These are phyloP conservation scores for Salix purpurea DNA, from an alignment of 345 rosid genomes.

Conservation along the genomic window DNA sequence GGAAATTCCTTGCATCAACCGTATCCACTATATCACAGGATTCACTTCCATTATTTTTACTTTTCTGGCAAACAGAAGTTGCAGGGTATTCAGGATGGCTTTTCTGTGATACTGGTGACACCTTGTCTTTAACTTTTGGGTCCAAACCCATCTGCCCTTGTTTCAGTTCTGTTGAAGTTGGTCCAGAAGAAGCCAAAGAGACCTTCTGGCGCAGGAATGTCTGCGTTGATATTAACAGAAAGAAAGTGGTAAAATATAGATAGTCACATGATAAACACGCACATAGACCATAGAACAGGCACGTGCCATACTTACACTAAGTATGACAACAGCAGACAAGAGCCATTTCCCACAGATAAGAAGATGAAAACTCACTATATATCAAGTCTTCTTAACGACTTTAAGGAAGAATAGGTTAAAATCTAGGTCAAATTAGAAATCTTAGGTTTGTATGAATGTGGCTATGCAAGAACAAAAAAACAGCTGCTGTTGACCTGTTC, in stretches of 20 bases:
- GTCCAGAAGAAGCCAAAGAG: slow-evolving; percentile 57
- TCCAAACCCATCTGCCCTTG: slow-evolving; percentile 30
- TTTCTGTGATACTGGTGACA: slow-evolving; percentile 8
- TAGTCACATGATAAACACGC: neutral
- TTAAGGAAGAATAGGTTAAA: neutral
- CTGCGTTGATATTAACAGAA: slow-evolving; percentile 35
- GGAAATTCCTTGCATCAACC: slow-evolving; percentile 18
- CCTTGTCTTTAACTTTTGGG: slow-evolving; percentile 25
- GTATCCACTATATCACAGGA: slow-evolving; percentile 28
- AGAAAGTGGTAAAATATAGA: neutral
- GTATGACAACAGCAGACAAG: neutral
- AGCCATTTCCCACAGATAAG: neutral
- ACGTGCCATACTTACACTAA: neutral
- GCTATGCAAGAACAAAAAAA: neutral
- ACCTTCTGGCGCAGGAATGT: slow-evolving; percentile 92
- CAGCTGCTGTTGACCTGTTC: neutral
- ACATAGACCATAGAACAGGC: neutral
- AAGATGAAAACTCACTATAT: neutral
- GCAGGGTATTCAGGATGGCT: slow-evolving; percentile 2
- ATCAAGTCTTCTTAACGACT: neutral
- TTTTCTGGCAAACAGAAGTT: slow-evolving; percentile 15
- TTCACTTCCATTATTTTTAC: slow-evolving; percentile 27
- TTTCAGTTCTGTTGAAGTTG: slow-evolving; percentile 37
- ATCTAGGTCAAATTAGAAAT: neutral
- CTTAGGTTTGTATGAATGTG: neutral